A percentile compares a stretch with the other conserved stretches of the same genome.
phyloP scores from a whole-genome alignment of 1,284 basidiomycete genomes.

The Heterobasidion annosum region DNA sequence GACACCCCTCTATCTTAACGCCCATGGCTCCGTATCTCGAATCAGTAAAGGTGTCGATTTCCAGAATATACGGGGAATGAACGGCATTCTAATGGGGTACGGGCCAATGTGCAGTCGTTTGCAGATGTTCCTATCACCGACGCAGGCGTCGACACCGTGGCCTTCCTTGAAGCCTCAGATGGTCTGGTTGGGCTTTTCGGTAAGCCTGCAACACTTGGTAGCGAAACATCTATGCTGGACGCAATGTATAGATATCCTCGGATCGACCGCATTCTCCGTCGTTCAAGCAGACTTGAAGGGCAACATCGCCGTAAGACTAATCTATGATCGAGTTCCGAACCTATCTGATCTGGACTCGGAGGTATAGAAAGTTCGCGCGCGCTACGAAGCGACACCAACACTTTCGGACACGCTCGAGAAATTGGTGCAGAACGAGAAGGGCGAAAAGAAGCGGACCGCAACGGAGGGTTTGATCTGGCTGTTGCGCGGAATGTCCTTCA shows the following conservation, averaged over 20 bases:
- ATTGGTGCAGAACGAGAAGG: conserved; percentile 81
- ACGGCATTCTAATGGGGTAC: neutral
- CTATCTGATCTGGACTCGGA: neutral
- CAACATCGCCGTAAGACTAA: conserved; percentile 74
- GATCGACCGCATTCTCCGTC: conserved; percentile 77
- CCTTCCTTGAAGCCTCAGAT: conserved; percentile 86
- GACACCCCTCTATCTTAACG: neutral
- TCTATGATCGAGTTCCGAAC: neutral
- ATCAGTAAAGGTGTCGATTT: conserved; percentile 58
- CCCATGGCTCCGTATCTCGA: conserved; percentile 86
- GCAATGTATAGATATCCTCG: conserved; percentile 67
- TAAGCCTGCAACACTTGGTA: conserved; percentile 19
- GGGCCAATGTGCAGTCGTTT: conserved; percentile 55
- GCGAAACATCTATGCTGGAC: neutral
- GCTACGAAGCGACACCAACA: conserved; percentile 61
- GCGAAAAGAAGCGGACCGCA: conserved; percentile 79
- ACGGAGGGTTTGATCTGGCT: conserved; percentile 95
- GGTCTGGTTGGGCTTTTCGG: conserved; percentile 91
- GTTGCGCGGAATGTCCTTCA: conserved; percentile 85
- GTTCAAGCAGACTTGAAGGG: conserved; percentile 89
- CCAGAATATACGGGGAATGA: neutral
- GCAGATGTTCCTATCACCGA: conserved; percentile 85
- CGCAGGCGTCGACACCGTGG: conserved; percentile 80
- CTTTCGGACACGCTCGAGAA: conserved; percentile 76
- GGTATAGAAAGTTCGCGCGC: conserved; percentile 78